Evolutionary conservation across 306 rosid species (phyloP), one percentile per base, ranked within the genome.

Genomic region (Glycine soja): DNA sequence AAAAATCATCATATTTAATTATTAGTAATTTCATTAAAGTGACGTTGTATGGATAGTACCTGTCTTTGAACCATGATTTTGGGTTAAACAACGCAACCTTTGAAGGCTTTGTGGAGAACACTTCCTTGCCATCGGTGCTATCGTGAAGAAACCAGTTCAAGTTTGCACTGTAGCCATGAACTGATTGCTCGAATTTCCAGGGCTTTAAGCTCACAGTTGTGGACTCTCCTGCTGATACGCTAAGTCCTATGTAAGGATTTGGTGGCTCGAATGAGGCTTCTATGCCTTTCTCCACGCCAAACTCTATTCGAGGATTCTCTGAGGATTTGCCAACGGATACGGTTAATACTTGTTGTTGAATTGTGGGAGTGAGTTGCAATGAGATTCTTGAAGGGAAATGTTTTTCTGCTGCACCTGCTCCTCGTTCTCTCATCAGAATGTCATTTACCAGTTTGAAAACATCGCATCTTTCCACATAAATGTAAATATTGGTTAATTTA

Each of bases 101-200:
- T 2, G 99, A 93, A 36, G 99, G 99, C 81, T 83, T 93, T 3
- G 89, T 86, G 5, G 92, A 86, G 43, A 91, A 90, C 3, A 95
- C 96, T 81, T 95, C 99, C 82, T 84, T 90, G 1, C 99, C 98
- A 46, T 91, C 88, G 52, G 71, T 53, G 50, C 91, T 88, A 56
- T 93, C 98, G 62, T 95, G 98, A 32, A 93, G 96, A 67, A 87
- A 87, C 99, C 99, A 91, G 12, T 92, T 91, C 80, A 95, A 67
- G 68, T 84, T 91, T n/a, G 92, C 99, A 14, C 90, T 88, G 45
- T 91, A 90, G 0, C 99, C 98, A 3, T 90, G 45, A 12, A 89
- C 95, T 0, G 93, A 87, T 85, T 95, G 82, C 86, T 93, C 98
- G 14, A 95, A 95, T 61, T 93, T 95, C 99, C 98, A 95, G 0